phyloP scores from a whole-genome alignment of 768 basidiomycete genomes.

The Termitomyces sp. region DNA sequence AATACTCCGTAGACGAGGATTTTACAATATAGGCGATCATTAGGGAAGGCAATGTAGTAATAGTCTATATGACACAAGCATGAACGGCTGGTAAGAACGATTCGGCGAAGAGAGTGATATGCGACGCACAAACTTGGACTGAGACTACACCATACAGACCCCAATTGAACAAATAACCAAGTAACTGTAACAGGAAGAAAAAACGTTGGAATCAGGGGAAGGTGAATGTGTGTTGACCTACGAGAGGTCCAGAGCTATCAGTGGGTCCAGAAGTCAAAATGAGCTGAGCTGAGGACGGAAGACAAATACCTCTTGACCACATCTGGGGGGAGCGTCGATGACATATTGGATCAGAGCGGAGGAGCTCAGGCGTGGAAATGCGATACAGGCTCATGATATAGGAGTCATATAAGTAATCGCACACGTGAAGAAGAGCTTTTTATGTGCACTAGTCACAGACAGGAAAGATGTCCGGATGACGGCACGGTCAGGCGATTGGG shows the following conservation, averaged over 20 bases:
- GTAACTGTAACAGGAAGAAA: conserved; percentile 13
- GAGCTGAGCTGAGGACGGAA: background rate
- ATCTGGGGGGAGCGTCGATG: conserved; percentile 7
- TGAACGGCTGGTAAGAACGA: background rate
- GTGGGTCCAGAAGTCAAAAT: background rate
- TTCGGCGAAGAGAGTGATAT: background rate
- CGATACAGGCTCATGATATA: background rate
- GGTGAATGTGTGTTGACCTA: background rate
- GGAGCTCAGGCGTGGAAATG: background rate
- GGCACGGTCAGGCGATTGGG: background rate
- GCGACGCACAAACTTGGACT: conserved; percentile 24
- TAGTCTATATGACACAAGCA: conserved; percentile 15
- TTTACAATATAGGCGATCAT: conserved; percentile 19
- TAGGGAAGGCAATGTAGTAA: conserved; percentile 27
- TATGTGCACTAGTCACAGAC: background rate
- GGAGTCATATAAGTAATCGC: background rate
- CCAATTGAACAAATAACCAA: conserved; percentile 25
- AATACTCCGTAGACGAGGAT: conserved; percentile 22
- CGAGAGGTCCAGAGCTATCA: conserved; percentile 17
- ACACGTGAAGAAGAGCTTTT: conserved; percentile 1
- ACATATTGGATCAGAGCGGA: conserved; percentile 1
- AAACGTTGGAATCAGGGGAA: background rate
- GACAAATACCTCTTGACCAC: conserved; percentile 10
- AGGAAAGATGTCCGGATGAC: background rate
- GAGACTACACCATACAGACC: conserved; percentile 23